Evolutionary conservation across 345 rosid species (phyloP).

Genomic region (Pistacia vera): DNA sequence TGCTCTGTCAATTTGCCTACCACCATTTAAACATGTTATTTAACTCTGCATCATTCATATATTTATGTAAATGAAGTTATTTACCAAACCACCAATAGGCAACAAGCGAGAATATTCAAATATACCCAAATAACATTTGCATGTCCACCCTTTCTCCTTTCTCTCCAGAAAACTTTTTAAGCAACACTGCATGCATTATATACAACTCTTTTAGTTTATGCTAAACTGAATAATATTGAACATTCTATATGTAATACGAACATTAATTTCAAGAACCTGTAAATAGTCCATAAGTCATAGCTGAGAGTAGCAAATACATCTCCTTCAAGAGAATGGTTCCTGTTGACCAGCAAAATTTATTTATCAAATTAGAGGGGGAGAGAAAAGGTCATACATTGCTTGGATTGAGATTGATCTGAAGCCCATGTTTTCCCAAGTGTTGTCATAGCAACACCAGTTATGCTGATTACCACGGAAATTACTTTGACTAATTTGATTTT

Average conservation of each 20-base stretch:
- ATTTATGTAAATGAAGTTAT: not conserved
- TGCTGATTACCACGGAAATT: too few species aligned
- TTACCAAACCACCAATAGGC: constrained; percentile 54
- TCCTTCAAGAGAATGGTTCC: constrained; percentile 39
- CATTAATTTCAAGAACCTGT: constrained; percentile 27
- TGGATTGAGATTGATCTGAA: too few species aligned
- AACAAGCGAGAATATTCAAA: constrained; percentile 41
- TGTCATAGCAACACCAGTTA: too few species aligned
- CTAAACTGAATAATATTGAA: too few species aligned
- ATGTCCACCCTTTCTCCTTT: constrained; percentile 47
- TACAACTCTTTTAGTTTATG: not conserved
- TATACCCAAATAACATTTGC: constrained; percentile 48
- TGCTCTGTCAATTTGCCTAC: too few species aligned
- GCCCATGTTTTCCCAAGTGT: too few species aligned
- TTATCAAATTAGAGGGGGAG: too few species aligned
- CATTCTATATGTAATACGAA: too few species aligned
- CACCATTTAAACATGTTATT: too few species aligned
- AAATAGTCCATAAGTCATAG: constrained; percentile 44
- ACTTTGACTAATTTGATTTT: too few species aligned
- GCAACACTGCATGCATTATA: constrained; percentile 35
- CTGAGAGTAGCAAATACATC: constrained; percentile 49
- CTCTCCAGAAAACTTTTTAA: constrained; percentile 45
- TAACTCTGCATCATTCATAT: too few species aligned
- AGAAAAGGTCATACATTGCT: too few species aligned
- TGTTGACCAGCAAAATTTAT: not conserved